Base-by-base conservation (phyloP, 2,329 filamentous ascomycete genomes). In the Fusarium denticulatum region DNA sequence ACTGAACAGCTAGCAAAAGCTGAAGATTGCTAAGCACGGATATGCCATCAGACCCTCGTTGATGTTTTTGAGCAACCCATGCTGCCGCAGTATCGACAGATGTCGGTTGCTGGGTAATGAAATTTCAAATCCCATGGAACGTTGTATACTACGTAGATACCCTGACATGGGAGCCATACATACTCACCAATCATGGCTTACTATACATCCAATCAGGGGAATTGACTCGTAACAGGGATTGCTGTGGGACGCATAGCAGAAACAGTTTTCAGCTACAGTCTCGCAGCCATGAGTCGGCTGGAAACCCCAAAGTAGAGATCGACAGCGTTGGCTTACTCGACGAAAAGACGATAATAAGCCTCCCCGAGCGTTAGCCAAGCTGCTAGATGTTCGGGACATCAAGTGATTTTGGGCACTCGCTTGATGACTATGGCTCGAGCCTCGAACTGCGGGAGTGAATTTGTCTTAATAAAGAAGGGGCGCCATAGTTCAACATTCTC, bases 251-350 rank as follows among this genome's bases (percentile, higher is more conserved):
- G 59, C 24, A 56, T 30, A 57, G 46, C n/a, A 69, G 50, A 61
- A 70, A 47, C 40, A 40, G 60, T 47, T 59, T 60, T 49, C 47
- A 61, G 46, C 32, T 49, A 52, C 37, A 50, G 32, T 36, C 47
- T 43, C 34, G 52, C 40, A 72, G 57, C 47, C 28, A 73, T 40
- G 46, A 47, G 60, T 32, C 37, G 52, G 39, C 66, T 46, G 37
- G 53, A 61, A 72, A 53, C 26, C 57, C 28, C 32, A 49, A 46
- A 64, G 56, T 40, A 49, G 42, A 42, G 67, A 74, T 65, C 63
- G 67, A 45, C 59, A 42, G 37, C 60, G 58, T 61, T 50, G 68
- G 32, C 50, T 39, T 56, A 42, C 60, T 45, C 58, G 52, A 52
- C 49, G 52, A 60, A 58, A 32, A 39, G 24, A 32, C 39, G 30